A percentile compares a stretch with the other conserved stretches of the same genome.
These are phyloP conservation scores for Aspergillus asperescens DNA, from an alignment of 495 filamentous ascomycete genomes.

Conservation along the genomic window DNA sequence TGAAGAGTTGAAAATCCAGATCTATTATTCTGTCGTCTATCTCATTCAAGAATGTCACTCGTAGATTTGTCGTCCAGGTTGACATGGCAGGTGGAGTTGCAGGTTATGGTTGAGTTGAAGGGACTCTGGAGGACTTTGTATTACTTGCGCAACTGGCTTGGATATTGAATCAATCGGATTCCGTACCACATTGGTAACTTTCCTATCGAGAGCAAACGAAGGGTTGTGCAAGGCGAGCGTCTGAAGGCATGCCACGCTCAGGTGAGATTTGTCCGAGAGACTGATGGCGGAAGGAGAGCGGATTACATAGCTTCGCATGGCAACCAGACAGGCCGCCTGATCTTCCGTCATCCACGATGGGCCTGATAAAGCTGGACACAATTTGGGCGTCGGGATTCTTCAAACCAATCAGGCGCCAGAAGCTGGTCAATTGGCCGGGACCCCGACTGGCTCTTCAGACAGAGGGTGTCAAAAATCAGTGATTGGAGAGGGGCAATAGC, in stretches of 20 bases:
- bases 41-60: constrained; percentile 6
- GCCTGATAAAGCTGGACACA: neutral
- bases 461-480: neutral
- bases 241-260: constrained; percentile 9
- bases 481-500: constrained; percentile 12
- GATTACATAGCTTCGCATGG: constrained; percentile 20
- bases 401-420: constrained; percentile 12
- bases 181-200: constrained; percentile 2
- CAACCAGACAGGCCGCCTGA: constrained; percentile 16
- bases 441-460: constrained; percentile 18
- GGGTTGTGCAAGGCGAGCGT: neutral
- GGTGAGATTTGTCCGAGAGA: neutral
- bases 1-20: neutral
- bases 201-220: neutral
- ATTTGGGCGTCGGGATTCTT: constrained; percentile 2
- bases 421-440: neutral
- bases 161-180: neutral
- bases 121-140: neutral
- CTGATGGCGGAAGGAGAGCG: constrained; percentile 1
- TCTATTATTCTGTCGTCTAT: constrained; percentile 2
- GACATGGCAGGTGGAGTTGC: constrained; percentile 15
- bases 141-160: neutral
- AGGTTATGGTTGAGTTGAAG: neutral
- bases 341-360: constrained; percentile 3
- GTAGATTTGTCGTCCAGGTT: neutral